Base-by-base conservation (phyloP, 1,284 basidiomycete species). In the Paramarasmius palmivorus region DNA sequence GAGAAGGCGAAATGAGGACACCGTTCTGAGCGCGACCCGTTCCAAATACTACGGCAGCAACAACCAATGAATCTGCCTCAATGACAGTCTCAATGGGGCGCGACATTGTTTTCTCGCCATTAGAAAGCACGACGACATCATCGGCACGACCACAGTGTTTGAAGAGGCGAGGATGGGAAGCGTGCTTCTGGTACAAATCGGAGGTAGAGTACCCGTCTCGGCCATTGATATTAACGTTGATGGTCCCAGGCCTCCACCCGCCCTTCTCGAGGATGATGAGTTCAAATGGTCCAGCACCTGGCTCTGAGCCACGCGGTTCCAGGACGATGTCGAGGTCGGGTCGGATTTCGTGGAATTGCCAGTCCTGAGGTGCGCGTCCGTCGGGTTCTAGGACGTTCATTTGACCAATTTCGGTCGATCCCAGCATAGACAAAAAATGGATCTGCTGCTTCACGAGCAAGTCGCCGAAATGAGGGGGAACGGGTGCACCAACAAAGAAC, bases 281-380 rank as follows among this genome's bases (percentile, higher is more conserved):
- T 38, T 50, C 37, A n/a, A 50, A 50, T 12, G 35, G 49, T 8
- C 49, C 49, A 8, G 19, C 20, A n/a, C 37, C 49, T 25, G 39
- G 37, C 29, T 32, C 29, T 32, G 29, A 32, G 14, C 50, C 50
- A 15, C 17, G 45, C 10, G 50, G 36, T 17, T 52, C 25, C 17
- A 52, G 17, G 10, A 32, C 6, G 41, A 47, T 47, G 41, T 52
- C 41, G 32, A 52, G 50, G 42, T 52, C 50, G 22, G 50, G 42
- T 20, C 50, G 15, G 19, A 52, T 52, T 26, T 52, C 15, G 42
- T 52, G 50, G 23, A 49, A 52, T 22, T 52, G 47, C 40, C 50
- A 52, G 15, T 52, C 50, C 35, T 26, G 45, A 19, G 45, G 50
- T 34, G 42, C 26, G 8, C 50, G 26, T 10, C 40, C 41, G 25